Percentiles rank a stretch among this genome's conserved stretches.
phyloP scores from a whole-genome alignment of 208 protist genomes.

The Trypanosoma mega region DNA sequence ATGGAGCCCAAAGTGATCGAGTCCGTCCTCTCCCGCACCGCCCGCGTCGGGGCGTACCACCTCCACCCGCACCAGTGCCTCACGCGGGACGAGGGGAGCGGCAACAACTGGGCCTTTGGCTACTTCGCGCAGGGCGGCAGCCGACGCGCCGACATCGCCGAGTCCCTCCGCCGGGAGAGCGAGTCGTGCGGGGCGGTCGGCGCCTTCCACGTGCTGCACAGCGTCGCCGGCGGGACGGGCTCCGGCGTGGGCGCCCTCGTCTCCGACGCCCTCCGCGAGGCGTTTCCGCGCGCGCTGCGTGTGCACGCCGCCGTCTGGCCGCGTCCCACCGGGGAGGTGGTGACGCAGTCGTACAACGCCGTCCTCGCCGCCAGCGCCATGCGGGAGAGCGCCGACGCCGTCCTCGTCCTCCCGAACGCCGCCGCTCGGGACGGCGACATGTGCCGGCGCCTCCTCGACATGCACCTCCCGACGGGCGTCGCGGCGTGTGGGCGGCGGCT shows the following conservation, averaged over 20 bases:
- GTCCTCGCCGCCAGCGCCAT: constrained; percentile 62
- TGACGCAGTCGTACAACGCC: constrained; percentile 88
- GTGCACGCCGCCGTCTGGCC: constrained; percentile 80
- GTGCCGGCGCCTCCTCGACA: constrained; percentile 27
- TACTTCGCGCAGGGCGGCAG: constrained; percentile 70
- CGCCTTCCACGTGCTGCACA: constrained; percentile 81
- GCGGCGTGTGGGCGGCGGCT: constrained; percentile 27
- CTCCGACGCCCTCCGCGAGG: constrained; percentile 58
- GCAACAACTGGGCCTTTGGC: constrained; percentile 92
- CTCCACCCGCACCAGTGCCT: constrained; percentile 67
- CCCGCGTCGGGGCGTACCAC: constrained; percentile 29
- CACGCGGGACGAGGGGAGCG: constrained; percentile 69
- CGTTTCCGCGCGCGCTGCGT: constrained; percentile 55
- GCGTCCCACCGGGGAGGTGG: constrained; percentile 76
- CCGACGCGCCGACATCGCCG: constrained; percentile 46
- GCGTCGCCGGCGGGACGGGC: constrained; percentile 88
- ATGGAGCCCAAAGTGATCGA: constrained; percentile 90
- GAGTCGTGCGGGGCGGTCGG: constrained; percentile 64
- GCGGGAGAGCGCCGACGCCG: constrained; percentile 60
- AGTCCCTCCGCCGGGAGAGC: constrained; percentile 72
- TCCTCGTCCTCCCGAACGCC: constrained; percentile 67
- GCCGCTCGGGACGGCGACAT: constrained; percentile 34
- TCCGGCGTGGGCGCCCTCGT: constrained; percentile 85
- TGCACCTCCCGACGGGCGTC: constrained; percentile 74
- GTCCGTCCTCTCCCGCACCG: constrained; percentile 2